These are phyloP conservation scores for Myxozyma udenii DNA, from an alignment of 805 yeast species.

Conservation along the genomic window DNA sequence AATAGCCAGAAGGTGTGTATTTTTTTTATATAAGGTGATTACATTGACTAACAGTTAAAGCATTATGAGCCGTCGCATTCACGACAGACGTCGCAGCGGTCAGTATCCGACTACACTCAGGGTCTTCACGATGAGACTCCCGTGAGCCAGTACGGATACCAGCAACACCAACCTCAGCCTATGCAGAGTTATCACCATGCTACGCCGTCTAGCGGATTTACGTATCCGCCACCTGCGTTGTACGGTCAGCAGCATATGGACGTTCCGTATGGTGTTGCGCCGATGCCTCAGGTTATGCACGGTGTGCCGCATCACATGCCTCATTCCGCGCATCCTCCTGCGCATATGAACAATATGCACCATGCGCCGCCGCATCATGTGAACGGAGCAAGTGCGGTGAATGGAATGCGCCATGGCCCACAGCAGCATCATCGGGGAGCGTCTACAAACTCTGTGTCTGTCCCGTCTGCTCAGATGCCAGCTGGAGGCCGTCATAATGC, in stretches of 20 bases:
- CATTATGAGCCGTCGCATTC: constrained; percentile 14
- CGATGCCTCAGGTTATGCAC: constrained; percentile 1
- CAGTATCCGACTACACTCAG: constrained; percentile 20
- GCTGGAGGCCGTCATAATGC: constrained; percentile 19
- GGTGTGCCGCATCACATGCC: constrained; percentile 4
- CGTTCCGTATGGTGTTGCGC: background rate
- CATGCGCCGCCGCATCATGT: constrained; percentile 5
- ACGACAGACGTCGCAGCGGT: constrained; percentile 27
- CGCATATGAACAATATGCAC: background rate
- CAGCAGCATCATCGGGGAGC: constrained; percentile 4
- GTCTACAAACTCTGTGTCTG: constrained; percentile 1
- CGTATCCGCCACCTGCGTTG: constrained; percentile 6
- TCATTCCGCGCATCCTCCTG: background rate
- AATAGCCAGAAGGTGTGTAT: background rate
- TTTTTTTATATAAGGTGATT: background rate
- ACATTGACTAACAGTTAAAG: background rate
- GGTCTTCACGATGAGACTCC: background rate
- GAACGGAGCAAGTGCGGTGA: constrained; percentile 2
- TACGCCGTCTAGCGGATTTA: constrained; percentile 5
- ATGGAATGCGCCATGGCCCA: constrained; percentile 5
- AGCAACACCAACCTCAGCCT: no score
- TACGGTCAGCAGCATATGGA: constrained; percentile 5
- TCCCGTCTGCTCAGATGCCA: background rate
- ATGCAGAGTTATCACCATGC: no score
- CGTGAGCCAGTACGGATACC: no score